Evolutionary conservation across 805 yeast species (phyloP).

Genomic region (Barnettozyma salicaria): DNA sequence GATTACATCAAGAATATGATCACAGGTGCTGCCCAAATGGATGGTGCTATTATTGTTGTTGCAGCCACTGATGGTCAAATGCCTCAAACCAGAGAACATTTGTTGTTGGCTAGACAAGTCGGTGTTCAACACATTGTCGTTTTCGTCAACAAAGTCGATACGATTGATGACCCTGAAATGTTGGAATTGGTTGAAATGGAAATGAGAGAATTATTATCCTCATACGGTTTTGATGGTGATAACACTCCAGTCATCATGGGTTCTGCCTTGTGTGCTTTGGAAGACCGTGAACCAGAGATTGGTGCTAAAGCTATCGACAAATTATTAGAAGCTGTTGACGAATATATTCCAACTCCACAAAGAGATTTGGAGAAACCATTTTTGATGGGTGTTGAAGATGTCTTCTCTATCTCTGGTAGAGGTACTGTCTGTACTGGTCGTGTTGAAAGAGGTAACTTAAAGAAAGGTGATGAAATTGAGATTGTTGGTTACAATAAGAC

Average conservation of each 20-base stretch:
- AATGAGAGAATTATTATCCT: slow-evolving; percentile 90
- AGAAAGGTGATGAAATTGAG: slow-evolving; percentile 98
- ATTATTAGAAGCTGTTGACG: slow-evolving; percentile 89
- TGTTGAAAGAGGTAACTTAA: slow-evolving; percentile 95
- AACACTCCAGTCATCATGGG: slow-evolving; percentile 98
- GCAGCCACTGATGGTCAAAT: slow-evolving; percentile 99
- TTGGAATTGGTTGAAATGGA: slow-evolving; percentile 99
- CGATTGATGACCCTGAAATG: slow-evolving; percentile 98
- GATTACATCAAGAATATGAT: slow-evolving; percentile 99
- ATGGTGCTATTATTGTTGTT: slow-evolving; percentile 98
- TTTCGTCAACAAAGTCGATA: slow-evolving; percentile 96
- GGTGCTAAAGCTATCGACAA: slow-evolving; percentile 81
- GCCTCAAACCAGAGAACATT: slow-evolving; percentile 99
- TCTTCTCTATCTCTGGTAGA: slow-evolving; percentile 98
- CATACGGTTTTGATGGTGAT: slow-evolving; percentile 97
- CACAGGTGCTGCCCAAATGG: slow-evolving; percentile 99
- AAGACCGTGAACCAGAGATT: slow-evolving; percentile 81
- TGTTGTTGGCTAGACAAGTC: slow-evolving; percentile 97
- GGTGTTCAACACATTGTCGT: slow-evolving; percentile 98
- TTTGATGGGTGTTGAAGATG: slow-evolving; percentile 95
- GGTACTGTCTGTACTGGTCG: slow-evolving; percentile 99
- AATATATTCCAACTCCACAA: slow-evolving; percentile 89
- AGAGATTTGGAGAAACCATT: slow-evolving; percentile 96
- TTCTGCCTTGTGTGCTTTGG: slow-evolving; percentile 95
- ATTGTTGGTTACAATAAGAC: slow-evolving; percentile 86